A percentile compares a stretch with the other conserved stretches of the same genome.
Conservation (phyloP, 371 early-diverging fungal species). For the Rhizomucor miehei region DNA sequence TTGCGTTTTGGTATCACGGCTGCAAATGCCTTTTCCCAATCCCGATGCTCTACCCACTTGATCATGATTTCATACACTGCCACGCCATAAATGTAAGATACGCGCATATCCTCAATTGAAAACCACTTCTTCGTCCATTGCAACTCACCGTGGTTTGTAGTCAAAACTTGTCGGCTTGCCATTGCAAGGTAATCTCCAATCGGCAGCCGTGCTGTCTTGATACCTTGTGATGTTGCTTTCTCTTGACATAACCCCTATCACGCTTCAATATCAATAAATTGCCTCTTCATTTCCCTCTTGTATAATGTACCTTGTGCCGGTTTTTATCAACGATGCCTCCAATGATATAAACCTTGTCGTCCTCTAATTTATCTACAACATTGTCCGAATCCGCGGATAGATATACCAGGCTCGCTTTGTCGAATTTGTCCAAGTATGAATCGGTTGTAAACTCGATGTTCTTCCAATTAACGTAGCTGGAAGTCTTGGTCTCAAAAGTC, state of each 20-base stretch:
- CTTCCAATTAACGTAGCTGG: constrained; percentile 41
- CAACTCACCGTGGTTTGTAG: constrained; percentile 86
- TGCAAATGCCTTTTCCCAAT: constrained; percentile 82
- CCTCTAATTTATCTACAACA: constrained; percentile 64
- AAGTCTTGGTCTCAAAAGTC: constrained; percentile 41
- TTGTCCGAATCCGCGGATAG: constrained; percentile 89
- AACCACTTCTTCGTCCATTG: neutral
- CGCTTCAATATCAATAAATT: neutral
- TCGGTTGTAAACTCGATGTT: constrained; percentile 35
- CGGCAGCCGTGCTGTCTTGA: constrained; percentile 81
- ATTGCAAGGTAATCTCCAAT: constrained; percentile 81
- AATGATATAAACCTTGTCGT: constrained; percentile 77
- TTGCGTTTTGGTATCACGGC: constrained; percentile 88
- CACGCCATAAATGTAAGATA: neutral
- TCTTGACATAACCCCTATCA: constrained; percentile 67
- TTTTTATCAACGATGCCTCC: constrained; percentile 97
- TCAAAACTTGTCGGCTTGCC: constrained; percentile 79
- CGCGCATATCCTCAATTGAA: neutral
- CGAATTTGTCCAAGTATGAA: constrained; percentile 41
- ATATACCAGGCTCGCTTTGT: constrained; percentile 71
- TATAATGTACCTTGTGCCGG: constrained; percentile 61
- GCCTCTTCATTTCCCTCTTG: neutral
- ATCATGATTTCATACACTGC: constrained; percentile 81
- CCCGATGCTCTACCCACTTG: constrained; percentile 62
- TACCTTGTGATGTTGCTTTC: constrained; percentile 74